These are phyloP conservation scores for Candolleomyces aberdarensis DNA, from an alignment of 768 basidiomycete species.

Conservation along the genomic window DNA sequence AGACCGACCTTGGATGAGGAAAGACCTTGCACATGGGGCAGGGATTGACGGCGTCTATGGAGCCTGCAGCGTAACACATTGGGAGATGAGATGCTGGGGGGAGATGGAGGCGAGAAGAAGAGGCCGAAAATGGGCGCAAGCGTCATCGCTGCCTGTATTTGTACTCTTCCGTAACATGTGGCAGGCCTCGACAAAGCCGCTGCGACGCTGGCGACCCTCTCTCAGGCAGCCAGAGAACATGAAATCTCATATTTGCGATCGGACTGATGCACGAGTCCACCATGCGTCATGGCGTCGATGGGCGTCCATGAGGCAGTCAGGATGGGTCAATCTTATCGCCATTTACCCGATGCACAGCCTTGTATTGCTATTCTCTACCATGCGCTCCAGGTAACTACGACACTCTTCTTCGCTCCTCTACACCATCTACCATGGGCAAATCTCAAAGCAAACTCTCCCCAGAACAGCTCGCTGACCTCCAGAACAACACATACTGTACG, in stretches of 20 bases:
- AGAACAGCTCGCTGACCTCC: constrained; percentile 91
- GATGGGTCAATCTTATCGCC: constrained; percentile 8
- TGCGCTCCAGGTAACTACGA: constrained; percentile 14
- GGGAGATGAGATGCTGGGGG: constrained; percentile 26
- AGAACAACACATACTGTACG: constrained; percentile 97
- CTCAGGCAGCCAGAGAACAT: not conserved
- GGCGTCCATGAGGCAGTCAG: constrained; percentile 9
- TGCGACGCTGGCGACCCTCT: not conserved
- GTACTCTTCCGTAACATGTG: not conserved
- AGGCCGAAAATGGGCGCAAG: not conserved
- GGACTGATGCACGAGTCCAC: not conserved
- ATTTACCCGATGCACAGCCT: constrained; percentile 8
- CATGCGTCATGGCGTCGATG: not conserved
- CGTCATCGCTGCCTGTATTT: constrained; percentile 2
- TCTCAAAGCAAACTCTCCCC: constrained; percentile 92
- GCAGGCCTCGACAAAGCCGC: not conserved
- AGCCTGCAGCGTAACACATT: constrained; percentile 76
- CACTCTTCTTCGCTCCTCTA: constrained; percentile 16
- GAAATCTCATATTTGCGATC: not conserved
- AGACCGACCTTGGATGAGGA: constrained; percentile 54
- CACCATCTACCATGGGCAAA: constrained; percentile 78
- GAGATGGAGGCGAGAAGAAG: constrained; percentile 13
- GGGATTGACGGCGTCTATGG: constrained; percentile 58
- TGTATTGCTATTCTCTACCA: constrained; percentile 12
- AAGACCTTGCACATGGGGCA: constrained; percentile 89